Base-by-base conservation (phyloP, 2,329 filamentous ascomycete species). In the Aspergillus sp. region DNA sequence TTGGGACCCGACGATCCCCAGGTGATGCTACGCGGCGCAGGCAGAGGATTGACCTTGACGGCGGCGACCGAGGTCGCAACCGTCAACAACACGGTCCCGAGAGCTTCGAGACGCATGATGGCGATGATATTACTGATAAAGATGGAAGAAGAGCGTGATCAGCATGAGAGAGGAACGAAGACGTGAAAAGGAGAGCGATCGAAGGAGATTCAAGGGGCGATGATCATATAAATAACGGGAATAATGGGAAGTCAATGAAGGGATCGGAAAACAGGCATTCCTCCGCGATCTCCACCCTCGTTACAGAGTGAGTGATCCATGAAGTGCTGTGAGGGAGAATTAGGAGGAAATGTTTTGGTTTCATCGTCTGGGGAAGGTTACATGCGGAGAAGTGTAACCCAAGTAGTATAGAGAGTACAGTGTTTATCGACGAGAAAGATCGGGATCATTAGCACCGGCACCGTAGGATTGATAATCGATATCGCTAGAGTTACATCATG, bases 1-100 rank as follows among this genome's bases (percentile, higher is more conserved):
- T 76, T 76, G 32, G 79, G 73, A n/a, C 79, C 80, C 2, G 77
- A 76, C 13, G 68, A 68, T 14, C 78, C 79, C 79, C 79, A 82
- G 49, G 73, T 74, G 59, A 82, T 81, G 52, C 72, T 73, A 50
- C 73, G 73, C 6, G 80, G 80, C 43, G 79, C 79, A 45, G 80
- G 79, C 40, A 82, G 73, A 51, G 80, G 80, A 58, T 82, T 81
- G 52, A 78, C 79, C 38, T 69, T 68, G 49, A 82, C 77, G 36
- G 71, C 65, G 49, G 68, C 73, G 26, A 67, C 54, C 32, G 65
- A 59, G 38, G 68, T 67, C 55, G 75, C 65, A 51, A 73, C 63
- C 49, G 66, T 61, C 41, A 66, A 57, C 45, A 42, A 20, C 17
- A 54, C 62, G 51, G 61, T 55, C 42, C 63, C 55, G 22, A 69